Base-by-base conservation (phyloP, 1,139 yeast genomes). In the Blastobotrys capitulatus region DNA sequence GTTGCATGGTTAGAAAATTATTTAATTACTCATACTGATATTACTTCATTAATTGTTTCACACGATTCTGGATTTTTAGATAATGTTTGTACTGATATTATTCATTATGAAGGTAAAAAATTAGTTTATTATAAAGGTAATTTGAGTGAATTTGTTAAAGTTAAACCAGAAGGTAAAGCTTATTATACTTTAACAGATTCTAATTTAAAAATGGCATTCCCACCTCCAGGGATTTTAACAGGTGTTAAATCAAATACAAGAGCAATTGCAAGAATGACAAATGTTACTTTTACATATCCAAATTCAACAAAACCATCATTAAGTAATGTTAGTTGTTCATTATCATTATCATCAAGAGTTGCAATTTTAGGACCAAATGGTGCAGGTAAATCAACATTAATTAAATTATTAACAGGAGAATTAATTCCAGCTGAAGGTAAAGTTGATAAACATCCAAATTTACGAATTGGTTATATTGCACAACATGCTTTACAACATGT, bases 401-500 rank as follows among this genome's bases (percentile, higher is more conserved):
- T 92, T 71, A 92, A 92, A 70, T 75, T 90, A 49, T 77, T 92
- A 61, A 92, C 97, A 12, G 98, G 87, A 56, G 98, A 92, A 70
- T 75, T 88, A 54, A 78, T 86, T 49, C 97, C 98, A 27, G 77
- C 80, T 57, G 78, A 73, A 56, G 98, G 98, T 63, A 83, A 80
- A 56, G 97, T 92, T 52, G 97, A 92, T 73, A 92, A 92, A 72
- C 98, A 92, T 72, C 97, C 97, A 56, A 92, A 92, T 71, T 78
- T 92, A 72, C 90, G 98, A 77, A 88, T 92, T 63, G 98, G 97
- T 55, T 92, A 92, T 72, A 92, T 92, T 75, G 97, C 97, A 20
- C 98, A 92, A 75, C 97, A 92, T 62, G 97, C 98, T 27, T 78
- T 92, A 65, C 96, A 89, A 71, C 97, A 92, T 66, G 97, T 92